Evolutionary conservation across 192 early-diverging fungal genomes (phyloP).

Genomic region (Phlyctochytrium bullatum): DNA sequence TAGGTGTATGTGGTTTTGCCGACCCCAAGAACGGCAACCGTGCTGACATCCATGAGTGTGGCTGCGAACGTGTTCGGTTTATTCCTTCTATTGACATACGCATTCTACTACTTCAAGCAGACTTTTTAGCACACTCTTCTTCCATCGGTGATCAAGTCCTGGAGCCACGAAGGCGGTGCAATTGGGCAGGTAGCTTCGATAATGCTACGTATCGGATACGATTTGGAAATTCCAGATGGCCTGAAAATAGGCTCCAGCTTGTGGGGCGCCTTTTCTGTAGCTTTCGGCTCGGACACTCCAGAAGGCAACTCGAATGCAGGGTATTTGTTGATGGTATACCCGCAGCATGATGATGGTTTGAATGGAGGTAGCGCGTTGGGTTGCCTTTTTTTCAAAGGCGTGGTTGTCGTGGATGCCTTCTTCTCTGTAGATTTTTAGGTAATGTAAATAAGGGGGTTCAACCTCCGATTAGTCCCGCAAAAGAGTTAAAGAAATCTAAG

Average conservation of each 20-base stretch:
- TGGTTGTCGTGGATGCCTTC: not conserved
- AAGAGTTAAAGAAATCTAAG: constrained; percentile 48
- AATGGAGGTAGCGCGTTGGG: constrained; percentile 33
- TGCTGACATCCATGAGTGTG: constrained; percentile 24
- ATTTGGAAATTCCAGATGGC: constrained; percentile 41
- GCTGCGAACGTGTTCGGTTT: constrained; percentile 13
- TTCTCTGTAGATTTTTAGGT: too few relatives aligned
- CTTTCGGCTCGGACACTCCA: constrained; percentile 8
- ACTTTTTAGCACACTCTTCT: too few relatives aligned
- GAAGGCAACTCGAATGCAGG: constrained; percentile 40
- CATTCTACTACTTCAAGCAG: constrained; percentile 3
- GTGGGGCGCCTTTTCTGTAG: constrained; percentile 18
- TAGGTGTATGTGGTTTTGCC: constrained; percentile 18
- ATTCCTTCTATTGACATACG: constrained; percentile 15
- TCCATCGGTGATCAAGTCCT: constrained; percentile 36
- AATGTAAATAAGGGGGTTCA: too few relatives aligned
- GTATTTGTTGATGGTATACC: constrained; percentile 57
- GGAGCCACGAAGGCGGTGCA: constrained; percentile 46
- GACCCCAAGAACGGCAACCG: constrained; percentile 18
- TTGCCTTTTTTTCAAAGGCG: not conserved
- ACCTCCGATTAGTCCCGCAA: constrained; percentile 33
- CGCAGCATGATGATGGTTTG: constrained; percentile 47
- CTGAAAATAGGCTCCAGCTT: constrained; percentile 38
- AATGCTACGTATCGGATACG: constrained; percentile 46
- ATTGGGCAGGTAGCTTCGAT: constrained; percentile 46